Evolutionary conservation across 179 eudicot genomes (phyloP).

Genomic region (Dionaea muscipula): DNA sequence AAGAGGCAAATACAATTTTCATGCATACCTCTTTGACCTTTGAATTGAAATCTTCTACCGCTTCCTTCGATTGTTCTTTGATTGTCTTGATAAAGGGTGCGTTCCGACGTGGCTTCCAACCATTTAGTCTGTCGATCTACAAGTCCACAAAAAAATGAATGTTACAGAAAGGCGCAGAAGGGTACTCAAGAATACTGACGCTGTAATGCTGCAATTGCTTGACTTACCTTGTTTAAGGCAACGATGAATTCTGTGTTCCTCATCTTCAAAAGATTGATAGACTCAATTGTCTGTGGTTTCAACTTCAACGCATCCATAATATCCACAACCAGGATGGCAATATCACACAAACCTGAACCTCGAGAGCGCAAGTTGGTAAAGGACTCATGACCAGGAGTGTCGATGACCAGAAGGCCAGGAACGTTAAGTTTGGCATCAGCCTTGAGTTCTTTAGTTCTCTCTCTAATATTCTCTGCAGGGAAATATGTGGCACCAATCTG

Average conservation of each 20-base stretch:
- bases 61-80: conserved; percentile 73
- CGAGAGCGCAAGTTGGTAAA: conserved; percentile 74
- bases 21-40: conserved; percentile 50
- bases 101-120: conserved; percentile 66
- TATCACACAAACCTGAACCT: conserved; percentile 90
- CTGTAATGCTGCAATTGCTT: neutral
- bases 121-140: conserved; percentile 83
- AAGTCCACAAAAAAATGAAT: conserved; percentile 5
- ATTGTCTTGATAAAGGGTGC: conserved; percentile 64
- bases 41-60: conserved; percentile 55
- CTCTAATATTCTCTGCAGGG: conserved; percentile 81
- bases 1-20: too few relatives aligned
- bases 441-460: conserved; percentile 78
- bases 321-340: conserved; percentile 85
- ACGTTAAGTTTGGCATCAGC: conserved; percentile 85
- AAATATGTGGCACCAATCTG: conserved; percentile 96
- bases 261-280: conserved; percentile 79
- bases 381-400: conserved; percentile 90
- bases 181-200: neutral
- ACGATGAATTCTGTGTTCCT: conserved; percentile 83
- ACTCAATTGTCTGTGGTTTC: conserved; percentile 89
- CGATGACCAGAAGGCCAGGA: conserved; percentile 85
- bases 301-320: conserved; percentile 87
- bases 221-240: conserved; percentile 70
- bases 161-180: neutral